phyloP scores from a whole-genome alignment of 495 filamentous ascomycete genomes.

The Annulohypoxylon nitens region DNA sequence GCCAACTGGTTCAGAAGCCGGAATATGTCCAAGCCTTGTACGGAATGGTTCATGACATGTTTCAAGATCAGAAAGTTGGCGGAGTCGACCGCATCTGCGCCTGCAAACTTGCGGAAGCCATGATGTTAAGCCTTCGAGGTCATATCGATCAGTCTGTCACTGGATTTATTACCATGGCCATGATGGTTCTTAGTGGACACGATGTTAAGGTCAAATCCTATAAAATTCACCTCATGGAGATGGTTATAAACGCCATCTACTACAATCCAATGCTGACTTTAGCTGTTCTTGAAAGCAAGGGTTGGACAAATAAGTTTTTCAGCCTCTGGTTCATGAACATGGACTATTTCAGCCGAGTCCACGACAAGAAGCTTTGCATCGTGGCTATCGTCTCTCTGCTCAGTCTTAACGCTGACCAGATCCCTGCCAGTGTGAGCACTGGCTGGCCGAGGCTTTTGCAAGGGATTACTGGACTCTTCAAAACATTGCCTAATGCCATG shows the following conservation, averaged over 20 bases:
- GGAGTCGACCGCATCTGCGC: constrained; percentile 97
- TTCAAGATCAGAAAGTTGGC: constrained; percentile 84
- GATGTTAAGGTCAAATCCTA: constrained; percentile 90
- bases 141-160: constrained; percentile 87
- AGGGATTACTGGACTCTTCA: constrained; percentile 91
- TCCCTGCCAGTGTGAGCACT: constrained; percentile 89
- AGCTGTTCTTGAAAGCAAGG: constrained; percentile 86
- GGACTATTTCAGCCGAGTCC: constrained; percentile 90
- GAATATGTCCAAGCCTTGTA: constrained; percentile 87
- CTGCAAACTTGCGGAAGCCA: constrained; percentile 97
- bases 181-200: constrained; percentile 77
- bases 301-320: constrained; percentile 99
- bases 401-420: constrained; percentile 77
- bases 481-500: constrained; percentile 86
- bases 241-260: constrained; percentile 98
- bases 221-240: constrained; percentile 96
- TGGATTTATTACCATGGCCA: constrained; percentile 88
- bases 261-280: constrained; percentile 90
- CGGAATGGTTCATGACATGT: constrained; percentile 80
- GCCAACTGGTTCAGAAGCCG: constrained; percentile 83
- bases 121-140: constrained; percentile 96
- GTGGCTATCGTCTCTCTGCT: constrained; percentile 89
- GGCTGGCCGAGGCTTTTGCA: constrained; percentile 95
- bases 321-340: constrained; percentile 97
- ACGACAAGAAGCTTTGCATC: constrained; percentile 98